Evolutionary conservation across 2,329 filamentous ascomycete species (phyloP).

Genomic region (Trichoderma hamatum): DNA sequence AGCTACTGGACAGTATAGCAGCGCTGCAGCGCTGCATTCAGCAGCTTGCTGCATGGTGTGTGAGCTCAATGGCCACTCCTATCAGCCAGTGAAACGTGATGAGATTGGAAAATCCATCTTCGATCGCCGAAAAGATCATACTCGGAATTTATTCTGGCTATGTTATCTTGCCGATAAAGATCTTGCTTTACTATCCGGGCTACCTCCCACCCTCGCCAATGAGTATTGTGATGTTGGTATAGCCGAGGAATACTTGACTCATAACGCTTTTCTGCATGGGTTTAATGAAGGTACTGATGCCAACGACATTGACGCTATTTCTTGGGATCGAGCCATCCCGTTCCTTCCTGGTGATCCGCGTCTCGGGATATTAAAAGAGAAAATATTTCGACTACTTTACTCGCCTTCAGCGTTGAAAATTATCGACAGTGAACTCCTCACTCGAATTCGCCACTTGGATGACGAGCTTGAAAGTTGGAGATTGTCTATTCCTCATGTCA

Average conservation of each 20-base stretch:
- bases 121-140: neutral
- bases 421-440: slow-evolving; percentile 2
- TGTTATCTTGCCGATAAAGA: neutral
- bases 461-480: slow-evolving; percentile 9
- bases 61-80: neutral
- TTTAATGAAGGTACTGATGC: neutral
- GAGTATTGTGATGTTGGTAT: neutral
- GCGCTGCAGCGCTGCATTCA: neutral
- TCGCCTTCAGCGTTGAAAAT: slow-evolving; percentile 1
- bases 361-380: neutral
- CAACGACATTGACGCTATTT: neutral
- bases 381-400: neutral
- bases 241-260: neutral
- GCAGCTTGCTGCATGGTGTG: neutral
- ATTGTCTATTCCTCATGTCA: neutral
- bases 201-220: neutral
- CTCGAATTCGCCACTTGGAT: slow-evolving; percentile 10
- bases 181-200: neutral
- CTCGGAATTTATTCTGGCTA: neutral
- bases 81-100: neutral
- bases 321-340: neutral
- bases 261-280: neutral
- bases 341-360: neutral
- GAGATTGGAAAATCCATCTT: neutral
- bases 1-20: neutral